Percentiles rank a stretch among this genome's conserved stretches.
These are phyloP conservation scores for Agaricus blazei DNA, from an alignment of 768 basidiomycete species.

Conservation along the genomic window DNA sequence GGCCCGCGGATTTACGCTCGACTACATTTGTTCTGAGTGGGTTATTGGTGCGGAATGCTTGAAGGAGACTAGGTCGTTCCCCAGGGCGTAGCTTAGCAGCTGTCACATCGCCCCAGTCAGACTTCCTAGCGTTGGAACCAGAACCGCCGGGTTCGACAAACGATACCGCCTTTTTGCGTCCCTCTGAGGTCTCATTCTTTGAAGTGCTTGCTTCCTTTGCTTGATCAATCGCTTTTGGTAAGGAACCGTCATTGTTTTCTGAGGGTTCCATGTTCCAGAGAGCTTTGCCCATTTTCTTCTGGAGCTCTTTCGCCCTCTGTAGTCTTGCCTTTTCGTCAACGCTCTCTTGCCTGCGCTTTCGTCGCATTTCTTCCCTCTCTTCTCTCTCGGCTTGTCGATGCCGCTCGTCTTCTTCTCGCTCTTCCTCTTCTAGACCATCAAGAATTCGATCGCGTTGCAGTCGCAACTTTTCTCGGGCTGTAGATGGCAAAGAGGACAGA, in stretches of 20 bases:
- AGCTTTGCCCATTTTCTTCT: conserved; percentile 76
- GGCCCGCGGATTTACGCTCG: conserved; percentile 46
- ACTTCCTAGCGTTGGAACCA: conserved; percentile 12
- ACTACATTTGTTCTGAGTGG: conserved; percentile 70
- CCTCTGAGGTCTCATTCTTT: conserved; percentile 19
- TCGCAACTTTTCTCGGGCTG: conserved; percentile 44
- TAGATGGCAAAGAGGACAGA: conserved; percentile 36
- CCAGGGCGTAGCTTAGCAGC: conserved; percentile 41
- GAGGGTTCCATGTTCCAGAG: conserved; percentile 41
- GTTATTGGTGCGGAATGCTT: conserved; percentile 28
- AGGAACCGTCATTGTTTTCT: conserved; percentile 30
- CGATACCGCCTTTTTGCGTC: conserved; percentile 56
- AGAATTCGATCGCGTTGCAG: conserved; percentile 62
- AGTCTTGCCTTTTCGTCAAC: conserved; percentile 31
- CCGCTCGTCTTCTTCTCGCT: conserved; percentile 38
- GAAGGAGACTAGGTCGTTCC: conserved; percentile 30
- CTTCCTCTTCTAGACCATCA: conserved; percentile 69
- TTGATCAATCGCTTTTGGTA: conserved; percentile 25
- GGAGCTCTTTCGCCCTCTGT: conserved; percentile 46
- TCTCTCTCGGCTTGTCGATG: conserved; percentile 37
- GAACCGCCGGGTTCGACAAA: conserved; percentile 44
- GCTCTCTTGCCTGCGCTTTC: conserved; percentile 45
- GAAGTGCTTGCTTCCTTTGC: conserved; percentile 22
- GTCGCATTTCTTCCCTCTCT: conserved; percentile 39
- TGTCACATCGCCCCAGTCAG: conserved; percentile 52